Evolutionary conservation across 129 eudicot species (phyloP), one percentile per base, ranked within the genome.

Genomic region (Pulicaria dysenterica): DNA sequence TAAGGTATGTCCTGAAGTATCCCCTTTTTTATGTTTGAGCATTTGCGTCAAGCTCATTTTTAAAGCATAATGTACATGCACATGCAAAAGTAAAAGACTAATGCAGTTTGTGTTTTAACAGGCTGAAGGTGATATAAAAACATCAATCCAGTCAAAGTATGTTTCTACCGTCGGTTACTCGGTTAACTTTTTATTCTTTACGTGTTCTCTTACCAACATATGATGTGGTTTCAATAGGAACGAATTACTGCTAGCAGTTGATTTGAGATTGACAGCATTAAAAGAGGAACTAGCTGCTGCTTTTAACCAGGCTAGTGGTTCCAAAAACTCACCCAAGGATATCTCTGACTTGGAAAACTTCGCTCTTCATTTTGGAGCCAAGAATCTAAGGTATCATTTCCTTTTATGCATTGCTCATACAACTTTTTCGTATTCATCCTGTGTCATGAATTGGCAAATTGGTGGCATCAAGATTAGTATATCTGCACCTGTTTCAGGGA

Each of bases 141-240:
- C 88, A 8, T 91, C 88, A n/a, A 87, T 77, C 78, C 86, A 78
- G 57, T 88, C 97, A 58, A 91, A 88, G 97, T 92, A 92, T 19
- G 85, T 73, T 12, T 50, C 31, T 42, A 42, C 55, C 48, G 13
- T 60, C 72, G 56, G 31, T 63, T 24, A 24, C 31, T 24, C 31
- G 31, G 31, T 24, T 55, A 36, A 4, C 64, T 39, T 48, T 39
- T 46, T 67, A 50, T 10, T 10, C 6, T 68, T 1, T 51, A 38
- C 57, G n/a, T 6, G 31, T 66, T 63, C 53, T 73, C 59, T 72
- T 55, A 62, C 70, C 81, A 71, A 77, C 61, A 58, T 67, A 59
- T 47, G 69, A 8, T 45, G 63, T 83, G 75, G 39, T 58, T 78
- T 60, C 73, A 36, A 69, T 85, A 92, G 97, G 86, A 86, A 85